Base-by-base conservation (phyloP, 306 rosid species). In the Malus sylvestris region DNA sequence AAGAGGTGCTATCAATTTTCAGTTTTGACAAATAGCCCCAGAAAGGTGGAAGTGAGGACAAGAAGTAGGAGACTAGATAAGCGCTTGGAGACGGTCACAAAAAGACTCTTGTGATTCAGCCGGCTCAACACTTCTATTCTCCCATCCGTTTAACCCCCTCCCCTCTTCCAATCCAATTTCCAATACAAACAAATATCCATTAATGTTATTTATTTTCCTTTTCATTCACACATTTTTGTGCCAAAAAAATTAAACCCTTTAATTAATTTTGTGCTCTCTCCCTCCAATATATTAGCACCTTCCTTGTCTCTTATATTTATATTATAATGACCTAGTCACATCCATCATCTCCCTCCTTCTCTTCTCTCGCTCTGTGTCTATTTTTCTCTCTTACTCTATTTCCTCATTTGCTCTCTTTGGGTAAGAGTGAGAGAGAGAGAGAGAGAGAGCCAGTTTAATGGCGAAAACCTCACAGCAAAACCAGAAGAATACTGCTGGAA, bases 381-480 rank as follows among this genome's bases (percentile, higher is more conserved):
- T 66, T 27, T 46, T 71, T 63, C 22, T 46, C 10, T 18, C 52
- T 22, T 20, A 4, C 29, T 42, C 49, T 5, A 8, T 32, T 38
- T 16, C 40, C 67, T 16, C 65, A 12, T 55, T 44, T 68, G 2
- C 25, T 11, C 63, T 76, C 10, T 80, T 67, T 27, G 18, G 9
- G 53, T 38, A 33, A 10, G 52, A 67, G 65, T 14, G 42, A 35
- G 8, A 25, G 27, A 29, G 30, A 64, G 49, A 8, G 59, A 53
- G 59, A 16, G 2, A 46, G 52, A 46, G 52, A 14, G 18, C 6
- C 6, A 15, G 49, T 68, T 81, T 74, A 67, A 89, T 93, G 98
- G 97, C 87, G 9, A 93, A 89, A 78, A 78, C 55, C 77, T 88
- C 97, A 75, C 85, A 79, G 66, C 67, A 83, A 61, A 81, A 6